These are phyloP conservation scores for Nematodospora valgi DNA, from an alignment of 805 yeast species.

Conservation along the genomic window DNA sequence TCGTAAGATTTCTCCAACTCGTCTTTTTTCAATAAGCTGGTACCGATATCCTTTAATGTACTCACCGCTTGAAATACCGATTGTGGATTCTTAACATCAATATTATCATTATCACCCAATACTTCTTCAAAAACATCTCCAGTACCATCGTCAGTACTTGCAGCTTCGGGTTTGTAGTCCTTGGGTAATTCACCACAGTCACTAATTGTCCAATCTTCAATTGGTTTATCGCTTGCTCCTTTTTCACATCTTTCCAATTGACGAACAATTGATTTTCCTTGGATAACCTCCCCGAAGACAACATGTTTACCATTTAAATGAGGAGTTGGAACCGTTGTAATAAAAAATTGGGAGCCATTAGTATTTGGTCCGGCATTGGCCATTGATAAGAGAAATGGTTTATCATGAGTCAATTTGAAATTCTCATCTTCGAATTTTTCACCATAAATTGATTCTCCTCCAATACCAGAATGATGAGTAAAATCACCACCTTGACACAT, in stretches of 20 bases:
- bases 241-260: conserved; percentile 70
- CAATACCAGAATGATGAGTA: conserved; percentile 41
- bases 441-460: conserved; percentile 45
- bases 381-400: conserved; percentile 90
- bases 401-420: conserved; percentile 69
- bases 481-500: conserved; percentile 95
- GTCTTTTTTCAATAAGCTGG: conserved; percentile 66
- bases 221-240: conserved; percentile 67
- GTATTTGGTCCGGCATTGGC: conserved; percentile 96
- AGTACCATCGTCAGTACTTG: conserved; percentile 64
- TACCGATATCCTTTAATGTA: conserved; percentile 72
- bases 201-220: conserved; percentile 61
- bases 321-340: conserved; percentile 90
- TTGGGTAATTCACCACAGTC: conserved; percentile 76
- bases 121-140: conserved; percentile 81
- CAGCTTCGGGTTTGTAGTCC: conserved; percentile 51
- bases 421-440: conserved; percentile 83
- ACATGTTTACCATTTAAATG: conserved; percentile 96
- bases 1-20: conserved; percentile 52
- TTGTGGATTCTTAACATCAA: conserved; percentile 58
- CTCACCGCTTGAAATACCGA: conserved; percentile 65
- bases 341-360: conserved; percentile 93
- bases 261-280: conserved; percentile 78
- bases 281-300: conserved; percentile 85
- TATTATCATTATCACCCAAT: conserved; percentile 67